Percentiles rank a stretch among this genome's conserved stretches.
Conservation (phyloP, 2,329 filamentous ascomycete genomes). For the Verticillium dahliae region DNA sequence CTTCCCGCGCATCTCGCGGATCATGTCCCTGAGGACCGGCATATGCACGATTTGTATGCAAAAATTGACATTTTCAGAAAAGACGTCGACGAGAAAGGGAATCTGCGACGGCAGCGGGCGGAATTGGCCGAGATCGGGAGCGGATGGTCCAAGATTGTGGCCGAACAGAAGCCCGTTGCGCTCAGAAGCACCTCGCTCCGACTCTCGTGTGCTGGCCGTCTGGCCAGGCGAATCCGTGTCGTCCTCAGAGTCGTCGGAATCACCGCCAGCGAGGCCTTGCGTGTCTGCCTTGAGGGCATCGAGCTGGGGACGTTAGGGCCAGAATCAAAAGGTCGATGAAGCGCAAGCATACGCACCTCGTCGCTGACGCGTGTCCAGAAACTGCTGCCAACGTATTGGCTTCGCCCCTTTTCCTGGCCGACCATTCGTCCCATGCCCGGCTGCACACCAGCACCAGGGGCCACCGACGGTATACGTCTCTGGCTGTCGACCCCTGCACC, state of each 20-base stretch:
- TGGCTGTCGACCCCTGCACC: neutral
- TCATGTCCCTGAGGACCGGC: conserved; percentile 31
- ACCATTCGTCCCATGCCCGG: conserved; percentile 41
- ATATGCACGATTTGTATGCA: conserved; percentile 37
- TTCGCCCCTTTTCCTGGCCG: conserved; percentile 32
- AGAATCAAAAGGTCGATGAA: neutral
- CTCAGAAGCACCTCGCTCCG: conserved; percentile 33
- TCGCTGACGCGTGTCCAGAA: conserved; percentile 52
- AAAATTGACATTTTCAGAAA: conserved; percentile 43
- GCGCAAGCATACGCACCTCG: conserved; percentile 42
- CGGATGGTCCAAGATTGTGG: conserved; percentile 28
- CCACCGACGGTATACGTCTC: neutral
- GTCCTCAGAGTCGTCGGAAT: conserved; percentile 31
- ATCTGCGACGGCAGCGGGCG: conserved; percentile 49
- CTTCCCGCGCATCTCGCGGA: conserved; percentile 25
- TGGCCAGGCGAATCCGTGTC: conserved; percentile 20
- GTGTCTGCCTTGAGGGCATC: conserved; percentile 36
- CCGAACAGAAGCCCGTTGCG: conserved; percentile 46
- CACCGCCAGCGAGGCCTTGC: conserved; percentile 20
- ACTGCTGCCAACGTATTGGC: conserved; percentile 42
- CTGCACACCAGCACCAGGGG: conserved; percentile 18
- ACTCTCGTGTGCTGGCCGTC: conserved; percentile 27
- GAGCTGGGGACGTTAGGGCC: conserved; percentile 22
- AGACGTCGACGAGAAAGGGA: conserved; percentile 44
- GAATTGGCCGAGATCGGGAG: conserved; percentile 28